These are phyloP conservation scores for Globisporangium echinulatum DNA, from an alignment of 352 stramenopile genomes.

Conservation along the genomic window DNA sequence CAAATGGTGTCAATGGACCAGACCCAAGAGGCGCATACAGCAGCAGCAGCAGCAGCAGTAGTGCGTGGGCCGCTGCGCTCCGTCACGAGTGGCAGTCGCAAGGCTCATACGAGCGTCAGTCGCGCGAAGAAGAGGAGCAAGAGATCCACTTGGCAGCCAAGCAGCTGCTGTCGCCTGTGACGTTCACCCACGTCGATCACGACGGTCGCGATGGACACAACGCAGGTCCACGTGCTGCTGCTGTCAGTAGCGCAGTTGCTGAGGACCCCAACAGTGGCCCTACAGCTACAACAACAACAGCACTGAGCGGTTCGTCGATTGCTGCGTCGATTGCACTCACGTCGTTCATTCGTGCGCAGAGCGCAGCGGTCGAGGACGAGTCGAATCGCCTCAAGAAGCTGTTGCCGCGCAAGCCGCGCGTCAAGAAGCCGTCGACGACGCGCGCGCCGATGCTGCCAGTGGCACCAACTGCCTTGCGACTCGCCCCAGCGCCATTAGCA, in stretches of 20 bases:
- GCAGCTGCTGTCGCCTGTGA: slow-evolving; percentile 14
- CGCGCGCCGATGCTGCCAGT: neutral
- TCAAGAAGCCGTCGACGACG: slow-evolving; percentile 8
- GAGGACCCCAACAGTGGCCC: too few relatives aligned
- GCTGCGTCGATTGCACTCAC: neutral
- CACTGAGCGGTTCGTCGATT: neutral
- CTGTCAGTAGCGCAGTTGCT: neutral
- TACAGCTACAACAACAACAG: neutral
- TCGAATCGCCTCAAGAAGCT: slow-evolving; percentile 5
- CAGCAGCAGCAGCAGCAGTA: neutral
- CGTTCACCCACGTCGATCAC: slow-evolving; percentile 12
- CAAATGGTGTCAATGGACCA: too few relatives aligned
- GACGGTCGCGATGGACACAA: neutral
- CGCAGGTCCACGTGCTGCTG: neutral
- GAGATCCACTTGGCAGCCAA: slow-evolving; percentile 17
- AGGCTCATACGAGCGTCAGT: slow-evolving; percentile 4
- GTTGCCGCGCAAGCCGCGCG: slow-evolving; percentile 8
- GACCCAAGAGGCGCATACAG: neutral
- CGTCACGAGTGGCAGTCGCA: slow-evolving; percentile 1
- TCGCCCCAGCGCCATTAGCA: neutral
- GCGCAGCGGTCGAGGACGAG: neutral
- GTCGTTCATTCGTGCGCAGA: slow-evolving; percentile 6
- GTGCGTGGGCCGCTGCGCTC: neutral
- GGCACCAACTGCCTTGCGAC: too few relatives aligned
- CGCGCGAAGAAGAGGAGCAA: slow-evolving; percentile 12